These are phyloP conservation scores for Cystobasidium onofrii DNA, from an alignment of 768 basidiomycete species.

Conservation along the genomic window DNA sequence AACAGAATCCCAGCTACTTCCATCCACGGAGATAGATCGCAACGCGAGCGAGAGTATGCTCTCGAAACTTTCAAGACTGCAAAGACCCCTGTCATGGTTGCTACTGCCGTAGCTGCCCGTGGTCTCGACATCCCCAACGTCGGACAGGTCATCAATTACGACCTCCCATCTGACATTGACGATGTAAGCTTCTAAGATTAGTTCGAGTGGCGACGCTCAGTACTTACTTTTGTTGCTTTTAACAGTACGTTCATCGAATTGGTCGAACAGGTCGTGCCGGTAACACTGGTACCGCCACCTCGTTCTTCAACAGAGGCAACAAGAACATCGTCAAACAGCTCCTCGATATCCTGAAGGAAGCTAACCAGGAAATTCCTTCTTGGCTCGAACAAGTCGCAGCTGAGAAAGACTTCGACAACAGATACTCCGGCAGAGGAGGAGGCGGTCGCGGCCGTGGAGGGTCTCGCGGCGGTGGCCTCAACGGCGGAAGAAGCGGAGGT, in stretches of 20 bases:
- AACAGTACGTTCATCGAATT: conserved; percentile 40
- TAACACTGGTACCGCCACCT: conserved; percentile 89
- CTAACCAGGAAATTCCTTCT: conserved; percentile 83
- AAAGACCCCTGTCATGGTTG: conserved; percentile 90
- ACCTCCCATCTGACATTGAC: conserved; percentile 93
- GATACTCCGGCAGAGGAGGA: conserved; percentile 55
- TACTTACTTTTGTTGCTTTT: too few species aligned
- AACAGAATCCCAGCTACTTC: conserved; percentile 83
- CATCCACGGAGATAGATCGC: conserved; percentile 95
- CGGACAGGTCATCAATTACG: conserved; percentile 96
- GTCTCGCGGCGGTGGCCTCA: conserved; percentile 43
- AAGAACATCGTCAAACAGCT: conserved; percentile 63
- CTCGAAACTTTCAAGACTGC: conserved; percentile 91
- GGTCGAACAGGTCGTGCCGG: conserved; percentile 74
- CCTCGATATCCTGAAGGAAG: conserved; percentile 85
- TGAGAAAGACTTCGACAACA: conserved; percentile 52
- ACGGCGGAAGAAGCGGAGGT: conserved; percentile 10
- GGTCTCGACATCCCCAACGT: conserved; percentile 99
- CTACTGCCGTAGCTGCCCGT: conserved; percentile 96
- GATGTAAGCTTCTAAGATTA: too few species aligned
- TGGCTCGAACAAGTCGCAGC: conserved; percentile 84
- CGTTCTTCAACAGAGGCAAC: conserved; percentile 61
- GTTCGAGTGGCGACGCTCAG: too few species aligned
- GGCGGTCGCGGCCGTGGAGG: conserved; percentile 50
- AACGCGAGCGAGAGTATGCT: conserved; percentile 93